Evolutionary conservation across 805 yeast genomes (phyloP), one percentile per base, ranked within the genome.

Genomic region (Yarrowia porcina): DNA sequence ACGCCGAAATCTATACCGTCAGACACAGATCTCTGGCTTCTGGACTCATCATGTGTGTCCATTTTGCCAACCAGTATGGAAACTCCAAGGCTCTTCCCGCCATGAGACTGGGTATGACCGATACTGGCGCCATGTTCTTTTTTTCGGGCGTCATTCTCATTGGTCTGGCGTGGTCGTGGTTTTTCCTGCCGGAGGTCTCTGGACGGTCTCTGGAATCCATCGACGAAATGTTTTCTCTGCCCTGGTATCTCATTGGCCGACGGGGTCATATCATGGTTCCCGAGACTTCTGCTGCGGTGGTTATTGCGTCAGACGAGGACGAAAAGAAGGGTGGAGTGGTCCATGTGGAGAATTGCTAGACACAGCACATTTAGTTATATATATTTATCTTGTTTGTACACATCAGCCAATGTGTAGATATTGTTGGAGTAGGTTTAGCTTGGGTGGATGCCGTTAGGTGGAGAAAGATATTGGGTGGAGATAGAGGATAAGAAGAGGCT

Each of bases 41-140:
- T 49, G 77, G 84, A 3, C 64, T 80, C 25, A 76, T 80, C 65
- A 83, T 83, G 87, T 78, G 77, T 3, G 76, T 82, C 70, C 87
- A 83, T 68, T 83, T 80, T 67, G 80, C 80, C 28, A 82, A 81
- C 72, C 86, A 83, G 69, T 83, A 78, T 67, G 85, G 83, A 67
- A 82, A 81, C 71, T 77, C 84, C 32, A 82, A 80, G 69, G 85
- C 86, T 0, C 69, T 82, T 41, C 85, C 87, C 17, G 70, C 76
- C 47, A 79, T 83, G 83, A 70, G 83, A 64, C 45, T 80, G 18
- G 70, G 77, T 0, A 69, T 83, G 79, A 69, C 77, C 20, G 74
- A 77, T 21, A 76, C 70, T 65, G 87, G 87, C 25, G 77, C 85
- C 0, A 82, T 83, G 73, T 79, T 75, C 71, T 80, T 83, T 67